Evolutionary conservation across 345 rosid genomes (phyloP), one percentile per base, ranked within the genome.

Genomic region (Mangifera indica): DNA sequence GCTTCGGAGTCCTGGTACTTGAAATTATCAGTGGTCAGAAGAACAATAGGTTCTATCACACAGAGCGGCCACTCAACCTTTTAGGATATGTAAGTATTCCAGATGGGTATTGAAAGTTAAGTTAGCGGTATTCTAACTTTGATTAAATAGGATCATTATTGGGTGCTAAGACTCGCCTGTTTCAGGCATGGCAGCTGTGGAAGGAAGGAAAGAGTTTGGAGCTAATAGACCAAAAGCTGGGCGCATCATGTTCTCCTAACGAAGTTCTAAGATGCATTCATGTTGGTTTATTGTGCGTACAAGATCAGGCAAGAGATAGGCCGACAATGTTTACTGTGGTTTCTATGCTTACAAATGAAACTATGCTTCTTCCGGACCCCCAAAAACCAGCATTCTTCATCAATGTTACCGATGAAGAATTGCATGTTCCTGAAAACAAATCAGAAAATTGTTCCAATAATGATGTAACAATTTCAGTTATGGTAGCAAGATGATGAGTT

Each of bases 141-240:
- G 7, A 51, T 8, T 17, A n/a, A n/a, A n/a, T n/a, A n/a, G 37
- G 55, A 14, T 14, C 40, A 37, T 42, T 34, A 8, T 21, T 64
- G 18, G 25, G 8, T 49, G 58, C 20, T 5, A 66, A 25, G 2
- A n/a, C 24, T 34, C 11, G 0, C 26, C 1, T 0, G 0, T 63
- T 63, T 60, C 64, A 76, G 79, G 79, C 75, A 56, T 71, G 79
- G 79, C 25, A 63, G 7, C 13, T 66, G 14, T 74, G 64, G 66
- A 58, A 58, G 4, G 20, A 67, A 37, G 68, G 59, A 12, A 60
- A 37, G 25, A 22, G 26, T 0, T 2, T 37, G 40, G 73, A 74
- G 34, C 18, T 67, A 14, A 74, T 58, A 8, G 77, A 67, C 42
- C 48, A 25, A 12, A 14, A 13, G 42, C 1, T 49, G 26, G 62